These are phyloP conservation scores for Fomitopsis schrenkii DNA, from an alignment of 1,284 basidiomycete genomes.

Conservation along the genomic window DNA sequence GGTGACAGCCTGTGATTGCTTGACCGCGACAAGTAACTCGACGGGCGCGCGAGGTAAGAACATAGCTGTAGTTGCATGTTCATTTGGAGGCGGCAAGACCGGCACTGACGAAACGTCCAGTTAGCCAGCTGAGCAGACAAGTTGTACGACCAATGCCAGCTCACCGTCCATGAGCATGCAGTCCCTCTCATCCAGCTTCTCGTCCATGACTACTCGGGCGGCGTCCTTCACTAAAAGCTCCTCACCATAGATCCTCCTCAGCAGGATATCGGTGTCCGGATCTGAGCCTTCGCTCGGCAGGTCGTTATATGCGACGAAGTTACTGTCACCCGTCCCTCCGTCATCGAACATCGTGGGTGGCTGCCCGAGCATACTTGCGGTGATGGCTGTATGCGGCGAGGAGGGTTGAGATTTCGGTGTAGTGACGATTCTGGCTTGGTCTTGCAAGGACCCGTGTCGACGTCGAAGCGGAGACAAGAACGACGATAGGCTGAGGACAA, in stretches of 20 bases:
- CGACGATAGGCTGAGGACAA: constrained; percentile 26
- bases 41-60: constrained; percentile 12
- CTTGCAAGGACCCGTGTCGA: constrained; percentile 4
- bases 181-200: constrained; percentile 49
- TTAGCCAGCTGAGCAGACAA: background rate
- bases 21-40: constrained; percentile 12
- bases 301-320: background rate
- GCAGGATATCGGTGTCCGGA: constrained; percentile 8
- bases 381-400: constrained; percentile 27
- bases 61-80: constrained; percentile 5
- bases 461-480: constrained; percentile 31
- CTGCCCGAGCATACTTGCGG: constrained; percentile 37
- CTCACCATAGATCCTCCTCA: constrained; percentile 14
- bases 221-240: constrained; percentile 23
- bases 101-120: background rate
- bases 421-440: constrained; percentile 21
- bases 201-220: constrained; percentile 42
- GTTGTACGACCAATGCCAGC: background rate
- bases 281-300: constrained; percentile 20
- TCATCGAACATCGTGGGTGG: constrained; percentile 25
- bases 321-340: constrained; percentile 1
- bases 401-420: constrained; percentile 26
- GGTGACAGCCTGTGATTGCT: background rate
- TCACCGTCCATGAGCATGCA: constrained; percentile 50
- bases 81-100: constrained; percentile 5